phyloP scores from a whole-genome alignment of 2,329 filamentous ascomycete genomes.

The Aureobasidium sp. region DNA sequence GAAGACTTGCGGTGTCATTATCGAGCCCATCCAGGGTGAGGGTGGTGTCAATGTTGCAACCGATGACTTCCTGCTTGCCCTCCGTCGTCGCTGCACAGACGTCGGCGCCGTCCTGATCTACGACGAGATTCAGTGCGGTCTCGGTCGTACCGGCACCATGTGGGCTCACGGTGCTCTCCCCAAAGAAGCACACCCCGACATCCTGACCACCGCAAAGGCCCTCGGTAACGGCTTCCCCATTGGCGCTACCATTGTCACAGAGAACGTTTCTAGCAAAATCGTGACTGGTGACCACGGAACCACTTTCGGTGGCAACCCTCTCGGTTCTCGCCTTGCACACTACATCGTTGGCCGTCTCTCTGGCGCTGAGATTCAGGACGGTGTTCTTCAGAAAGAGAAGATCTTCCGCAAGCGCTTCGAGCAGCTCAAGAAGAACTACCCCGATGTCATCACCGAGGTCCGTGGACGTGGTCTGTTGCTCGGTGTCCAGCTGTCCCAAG shows the following conservation, averaged over 20 bases:
- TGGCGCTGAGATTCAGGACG: constrained; percentile 58
- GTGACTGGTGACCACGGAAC: constrained; percentile 81
- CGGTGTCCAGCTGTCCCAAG: constrained; percentile 70
- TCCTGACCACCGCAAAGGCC: constrained; percentile 90
- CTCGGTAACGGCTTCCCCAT: constrained; percentile 95
- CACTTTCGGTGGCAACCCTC: constrained; percentile 86
- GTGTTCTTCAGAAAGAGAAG: constrained; percentile 59
- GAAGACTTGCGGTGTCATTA: constrained; percentile 83
- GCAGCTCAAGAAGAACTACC: constrained; percentile 50
- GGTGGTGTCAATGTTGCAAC: constrained; percentile 81
- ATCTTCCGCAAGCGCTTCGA: constrained; percentile 52
- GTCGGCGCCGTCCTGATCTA: constrained; percentile 86
- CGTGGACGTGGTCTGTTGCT: constrained; percentile 79
- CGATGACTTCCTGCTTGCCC: constrained; percentile 70
- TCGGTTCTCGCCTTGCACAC: constrained; percentile 75
- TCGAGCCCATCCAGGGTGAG: constrained; percentile 96
- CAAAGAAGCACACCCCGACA: constrained; percentile 77
- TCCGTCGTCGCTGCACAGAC: constrained; percentile 76
- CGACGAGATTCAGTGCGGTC: constrained; percentile 94
- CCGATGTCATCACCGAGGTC: constrained; percentile 65
- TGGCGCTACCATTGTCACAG: constrained; percentile 65
- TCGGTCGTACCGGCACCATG: constrained; percentile 75
- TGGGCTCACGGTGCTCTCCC: constrained; percentile 80
- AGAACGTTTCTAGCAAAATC: constrained; percentile 59
- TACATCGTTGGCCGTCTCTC: constrained; percentile 73